Base-by-base conservation (phyloP, 2,329 filamentous ascomycete species). In the Reticulascus tulasneorum region DNA sequence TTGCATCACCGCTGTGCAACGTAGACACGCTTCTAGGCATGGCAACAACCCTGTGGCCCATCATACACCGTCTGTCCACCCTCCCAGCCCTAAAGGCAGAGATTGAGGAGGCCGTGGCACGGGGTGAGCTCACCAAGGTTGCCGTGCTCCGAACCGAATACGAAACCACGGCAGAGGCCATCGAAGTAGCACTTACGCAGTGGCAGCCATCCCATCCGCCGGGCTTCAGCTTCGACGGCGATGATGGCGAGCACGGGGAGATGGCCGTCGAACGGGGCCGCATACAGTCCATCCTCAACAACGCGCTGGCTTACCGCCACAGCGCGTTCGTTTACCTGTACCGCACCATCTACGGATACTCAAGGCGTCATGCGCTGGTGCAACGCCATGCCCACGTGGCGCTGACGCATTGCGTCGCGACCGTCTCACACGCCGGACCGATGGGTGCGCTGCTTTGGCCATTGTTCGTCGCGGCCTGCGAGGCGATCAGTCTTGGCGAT, bases 371-470 rank as follows among this genome's bases (percentile, higher is more conserved):
- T 40, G 45, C 60, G 3, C 58, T 65, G 8, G 75, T 82, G 9
- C 77, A 81, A 52, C 60, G 59, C 12, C 74, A 80, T 46, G 55
- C 69, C 1, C 70, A 67, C 41, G 50, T 64, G 3, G 66, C 73
- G 6, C 62, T 80, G 6, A 52, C 56, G 11, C 73, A 79, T 42
- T 81, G 77, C 48, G 62, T 69, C 6, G 67, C 66, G 20, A 78
- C 75, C 0, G 75, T 77, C 19, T 61, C 58, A 16, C 71, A 73
- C 40, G 61, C 62, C 28, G 77, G 79, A 1, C 79, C 79, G 1
- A 80, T 82, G 73, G 70, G 74, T 2, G 79, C 79, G 3, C 59
- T 83, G 23, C 63, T 83, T 3, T 82, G 78, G 76, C 79, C 79
- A 2, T 59, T 82, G 3, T 83, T 83, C 47, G 76, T 79, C 9